Evolutionary conservation across 176 grass and related monocot genomes (phyloP).

Genomic region (Melocanna baccifera): DNA sequence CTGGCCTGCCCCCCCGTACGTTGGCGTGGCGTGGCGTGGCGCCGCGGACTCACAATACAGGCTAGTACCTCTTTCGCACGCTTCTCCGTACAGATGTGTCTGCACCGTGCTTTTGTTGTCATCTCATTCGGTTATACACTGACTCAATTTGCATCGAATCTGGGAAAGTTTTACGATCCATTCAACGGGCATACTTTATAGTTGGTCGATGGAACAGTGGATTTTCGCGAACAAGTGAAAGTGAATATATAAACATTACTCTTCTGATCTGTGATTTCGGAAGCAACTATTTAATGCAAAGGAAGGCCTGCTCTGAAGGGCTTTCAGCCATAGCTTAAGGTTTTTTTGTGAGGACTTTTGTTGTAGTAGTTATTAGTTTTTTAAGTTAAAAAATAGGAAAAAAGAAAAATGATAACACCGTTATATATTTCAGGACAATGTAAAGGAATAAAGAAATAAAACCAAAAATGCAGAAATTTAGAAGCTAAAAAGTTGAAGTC

Average conservation of each 20-base stretch:
- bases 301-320: too few species aligned
- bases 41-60: too few species aligned
- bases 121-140: background rate
- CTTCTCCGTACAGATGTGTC: background rate
- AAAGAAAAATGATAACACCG: too few species aligned
- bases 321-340: too few species aligned
- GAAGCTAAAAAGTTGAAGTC: too few species aligned
- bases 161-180: background rate
- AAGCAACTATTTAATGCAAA: background rate
- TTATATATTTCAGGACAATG: too few species aligned
- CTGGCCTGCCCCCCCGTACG: slow-evolving; percentile 26
- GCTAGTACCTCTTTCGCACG: slow-evolving; percentile 27
- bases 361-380: too few species aligned
- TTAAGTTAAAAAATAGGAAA: too few species aligned
- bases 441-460: too few species aligned
- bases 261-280: background rate
- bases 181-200: background rate
- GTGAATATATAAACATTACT: background rate
- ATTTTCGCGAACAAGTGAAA: background rate
- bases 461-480: too few species aligned
- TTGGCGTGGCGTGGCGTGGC: background rate
- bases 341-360: too few species aligned
- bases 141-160: background rate
- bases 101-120: background rate
- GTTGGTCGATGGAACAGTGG: background rate